A percentile compares a stretch with the other conserved stretches of the same genome.
These are phyloP conservation scores for Rehmannia glutinosa DNA, from an alignment of 257 asterid species.

Conservation along the genomic window DNA sequence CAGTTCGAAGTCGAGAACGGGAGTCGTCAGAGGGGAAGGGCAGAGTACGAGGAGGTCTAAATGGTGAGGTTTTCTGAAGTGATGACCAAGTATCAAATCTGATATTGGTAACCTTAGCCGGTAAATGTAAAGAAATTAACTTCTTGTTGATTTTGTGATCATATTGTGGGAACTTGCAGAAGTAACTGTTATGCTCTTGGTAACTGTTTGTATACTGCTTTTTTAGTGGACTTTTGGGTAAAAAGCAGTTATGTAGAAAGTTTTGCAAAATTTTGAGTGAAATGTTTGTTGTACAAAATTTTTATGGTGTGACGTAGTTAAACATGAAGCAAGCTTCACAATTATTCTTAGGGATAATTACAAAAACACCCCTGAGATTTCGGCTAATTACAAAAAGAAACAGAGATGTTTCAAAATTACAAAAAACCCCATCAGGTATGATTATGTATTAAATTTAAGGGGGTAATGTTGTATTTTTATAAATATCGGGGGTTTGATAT, in stretches of 20 bases:
- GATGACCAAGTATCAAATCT: too few relatives aligned
- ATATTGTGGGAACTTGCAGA: neutral
- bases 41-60: conserved; percentile 53
- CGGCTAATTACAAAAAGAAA: too few relatives aligned
- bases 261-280: conserved; percentile 17
- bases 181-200: neutral
- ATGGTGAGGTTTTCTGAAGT: conserved; percentile 34
- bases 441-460: too few relatives aligned
- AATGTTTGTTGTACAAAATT: conserved; percentile 23
- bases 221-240: neutral
- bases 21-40: conserved; percentile 45
- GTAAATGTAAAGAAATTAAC: conserved; percentile 33
- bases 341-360: too few relatives aligned
- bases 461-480: too few relatives aligned
- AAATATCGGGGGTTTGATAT: too few relatives aligned
- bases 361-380: too few relatives aligned
- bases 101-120: too few relatives aligned
- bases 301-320: neutral
- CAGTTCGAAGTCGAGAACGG: conserved; percentile 49
- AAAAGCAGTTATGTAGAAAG: conserved; percentile 5
- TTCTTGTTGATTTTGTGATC: conserved; percentile 40
- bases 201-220: conserved; percentile 1
- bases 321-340: conserved; percentile 4
- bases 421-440: too few relatives aligned
- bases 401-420: too few relatives aligned